Conservation (phyloP, 1,284 basidiomycete genomes). For the Taiwanofungus camphoratus region DNA sequence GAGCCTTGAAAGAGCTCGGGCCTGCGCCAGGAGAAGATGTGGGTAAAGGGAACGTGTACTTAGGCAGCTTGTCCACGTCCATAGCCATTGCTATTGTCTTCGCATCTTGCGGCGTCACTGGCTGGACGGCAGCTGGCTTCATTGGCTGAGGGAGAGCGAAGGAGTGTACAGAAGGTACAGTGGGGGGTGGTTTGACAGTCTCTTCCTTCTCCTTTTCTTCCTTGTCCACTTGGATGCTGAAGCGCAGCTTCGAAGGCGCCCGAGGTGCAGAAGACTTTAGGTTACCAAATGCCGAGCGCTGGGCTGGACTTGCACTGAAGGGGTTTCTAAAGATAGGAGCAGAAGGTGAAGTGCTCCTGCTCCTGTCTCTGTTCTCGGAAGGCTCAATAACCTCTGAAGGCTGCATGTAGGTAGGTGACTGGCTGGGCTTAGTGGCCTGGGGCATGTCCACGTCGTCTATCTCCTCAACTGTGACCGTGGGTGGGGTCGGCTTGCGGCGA, state of each 20-base stretch:
- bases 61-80: conserved; percentile 19
- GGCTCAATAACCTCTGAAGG: conserved; percentile 40
- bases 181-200: not conserved
- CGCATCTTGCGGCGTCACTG: conserved; percentile 17
- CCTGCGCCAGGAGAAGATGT: conserved; percentile 26
- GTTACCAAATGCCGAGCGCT: conserved; percentile 19
- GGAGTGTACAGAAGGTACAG: not conserved
- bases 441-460: conserved; percentile 28
- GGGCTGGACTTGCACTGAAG: not conserved
- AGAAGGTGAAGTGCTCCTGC: conserved; percentile 16
- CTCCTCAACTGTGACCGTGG: conserved; percentile 27
- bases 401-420: conserved; percentile 15
- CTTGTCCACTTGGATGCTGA: conserved; percentile 48
- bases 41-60: conserved; percentile 12
- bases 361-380: conserved; percentile 19
- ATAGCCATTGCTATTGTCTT: conserved; percentile 20
- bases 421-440: conserved; percentile 3
- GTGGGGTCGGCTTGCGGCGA: not conserved
- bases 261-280: conserved; percentile 49
- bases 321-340: not conserved
- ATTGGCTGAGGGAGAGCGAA: conserved; percentile 8
- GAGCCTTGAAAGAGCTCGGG: conserved; percentile 33
- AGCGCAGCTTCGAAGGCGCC: conserved; percentile 68
- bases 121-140: not conserved
- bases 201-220: conserved; percentile 28